phyloP scores from a whole-genome alignment of 148 eudicot genomes.

The Rhododendron vialii region DNA sequence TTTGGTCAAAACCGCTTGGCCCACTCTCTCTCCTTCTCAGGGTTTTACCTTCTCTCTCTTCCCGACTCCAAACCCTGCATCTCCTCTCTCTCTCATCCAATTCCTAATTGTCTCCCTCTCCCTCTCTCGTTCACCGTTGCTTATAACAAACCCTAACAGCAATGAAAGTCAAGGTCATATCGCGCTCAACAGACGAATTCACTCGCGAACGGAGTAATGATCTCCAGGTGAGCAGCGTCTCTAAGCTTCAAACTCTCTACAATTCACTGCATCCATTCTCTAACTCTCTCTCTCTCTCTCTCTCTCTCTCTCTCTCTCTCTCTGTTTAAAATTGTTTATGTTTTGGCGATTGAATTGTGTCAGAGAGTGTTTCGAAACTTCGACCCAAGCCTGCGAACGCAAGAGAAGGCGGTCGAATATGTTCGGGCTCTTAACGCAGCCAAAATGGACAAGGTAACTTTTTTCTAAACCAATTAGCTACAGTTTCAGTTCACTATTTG shows the following conservation, averaged over 20 bases:
- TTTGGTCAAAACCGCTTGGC: not conserved
- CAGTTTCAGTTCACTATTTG: not conserved
- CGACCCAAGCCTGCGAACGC: conserved; percentile 79
- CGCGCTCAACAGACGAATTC: conserved; percentile 77
- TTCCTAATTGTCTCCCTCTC: not conserved
- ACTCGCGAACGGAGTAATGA: conserved; percentile 90
- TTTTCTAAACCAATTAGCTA: not conserved
- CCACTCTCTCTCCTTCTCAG: not conserved
- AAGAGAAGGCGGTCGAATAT: conserved; percentile 88
- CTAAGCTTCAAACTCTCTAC: not conserved
- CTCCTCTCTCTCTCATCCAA: not conserved
- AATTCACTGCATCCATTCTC: not conserved
- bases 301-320: not conserved
- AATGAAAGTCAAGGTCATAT: conserved; percentile 79
- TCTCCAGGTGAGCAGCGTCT: conserved; percentile 48
- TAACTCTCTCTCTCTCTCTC: not conserved
- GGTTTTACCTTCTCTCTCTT: conserved; percentile 3
- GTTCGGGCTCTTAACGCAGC: conserved; percentile 86
- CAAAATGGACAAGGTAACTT: conserved; percentile 75
- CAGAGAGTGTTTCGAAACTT: conserved; percentile 83
- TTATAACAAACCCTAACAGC: not conserved
- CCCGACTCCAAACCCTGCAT: not conserved
- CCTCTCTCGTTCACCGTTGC: not conserved
- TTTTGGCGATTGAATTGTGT: not conserved
- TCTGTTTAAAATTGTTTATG: not conserved